A percentile compares a stretch with the other conserved stretches of the same genome.
phyloP scores from a whole-genome alignment of 2,329 filamentous ascomycete genomes.

The Neoarthrinium moseri region DNA sequence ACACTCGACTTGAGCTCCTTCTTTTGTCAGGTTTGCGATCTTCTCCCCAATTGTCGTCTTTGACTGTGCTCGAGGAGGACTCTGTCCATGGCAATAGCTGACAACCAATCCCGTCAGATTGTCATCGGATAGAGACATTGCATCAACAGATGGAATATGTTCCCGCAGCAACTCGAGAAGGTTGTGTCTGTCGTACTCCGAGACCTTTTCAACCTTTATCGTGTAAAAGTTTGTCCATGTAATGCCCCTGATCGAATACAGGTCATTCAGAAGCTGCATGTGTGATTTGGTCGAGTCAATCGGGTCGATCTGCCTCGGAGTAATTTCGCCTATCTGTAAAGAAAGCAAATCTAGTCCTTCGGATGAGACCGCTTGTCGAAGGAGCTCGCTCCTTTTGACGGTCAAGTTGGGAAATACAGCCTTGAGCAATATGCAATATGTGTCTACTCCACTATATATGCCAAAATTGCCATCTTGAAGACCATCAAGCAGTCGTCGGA shows the following conservation, averaged over 20 bases:
- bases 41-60: neutral
- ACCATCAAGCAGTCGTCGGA: neutral
- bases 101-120: neutral
- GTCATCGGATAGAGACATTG: neutral
- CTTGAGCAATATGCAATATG: neutral
- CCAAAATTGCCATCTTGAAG: slow-evolving; percentile 2
- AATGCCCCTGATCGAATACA: neutral
- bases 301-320: too few relatives aligned
- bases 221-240: slow-evolving; percentile 1
- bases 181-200: neutral
- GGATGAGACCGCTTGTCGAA: neutral
- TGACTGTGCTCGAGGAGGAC: neutral
- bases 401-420: neutral
- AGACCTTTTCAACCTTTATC: neutral
- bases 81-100: neutral
- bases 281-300: neutral
- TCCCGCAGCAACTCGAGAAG: neutral
- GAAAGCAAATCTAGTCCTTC: neutral
- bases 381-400: neutral
- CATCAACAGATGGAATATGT: neutral
- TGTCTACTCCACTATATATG: neutral
- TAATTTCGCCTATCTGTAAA: too few relatives aligned
- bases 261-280: neutral
- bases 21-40: neutral
- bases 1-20: neutral